Base-by-base conservation (phyloP, 495 filamentous ascomycete genomes). In the Talaromyces trachyspermus region DNA sequence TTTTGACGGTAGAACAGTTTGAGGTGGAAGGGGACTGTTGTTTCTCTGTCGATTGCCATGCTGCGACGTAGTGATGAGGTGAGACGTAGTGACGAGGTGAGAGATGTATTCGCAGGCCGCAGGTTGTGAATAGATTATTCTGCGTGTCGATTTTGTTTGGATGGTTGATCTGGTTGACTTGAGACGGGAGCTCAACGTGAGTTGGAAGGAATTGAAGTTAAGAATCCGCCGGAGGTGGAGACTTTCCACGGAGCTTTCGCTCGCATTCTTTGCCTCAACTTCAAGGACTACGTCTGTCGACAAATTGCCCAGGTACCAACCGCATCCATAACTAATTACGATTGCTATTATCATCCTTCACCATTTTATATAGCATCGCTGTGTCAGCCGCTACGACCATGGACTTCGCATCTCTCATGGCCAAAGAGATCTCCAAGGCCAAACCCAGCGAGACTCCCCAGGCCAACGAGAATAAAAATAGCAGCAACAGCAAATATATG, bases 351-450 rank as follows among this genome's bases (percentile, higher is more conserved):
- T 10, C 14, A 32, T 32, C 29, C 10, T 32, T 32, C 29, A 4
- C n/a, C 29, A n/a, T 32, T 39, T 12, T 36, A 41, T 26, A 0
- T 12, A 20, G 8, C 22, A 20, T 12, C 39, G 1, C 19, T 19
- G 11, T 37, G 17, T 17, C 7, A 44, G 47, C 44, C 36, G 49
- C 41, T 17, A 12, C 59, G 58, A 70, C 20, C 58, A 98, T 98
- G 92, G 89, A 98, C 64, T 96, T 98, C 74, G 88, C 87, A 39
- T 75, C 87, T 8, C 72, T 98, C 32, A 91, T 98, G 86, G 79
- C 85, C 55, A 80, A 84, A 49, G 86, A 95, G 63, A 94, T 96
- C 62, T 77, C 85, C 55, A 88, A 94, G 61, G 71, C 79, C 52
- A 86, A 85, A 64, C 59, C 54, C 19, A 43, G 45, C 46, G 45